Evolutionary conservation across 768 basidiomycete genomes (phyloP), one percentile per base, ranked within the genome.

Genomic region (Phallus indusiatus): DNA sequence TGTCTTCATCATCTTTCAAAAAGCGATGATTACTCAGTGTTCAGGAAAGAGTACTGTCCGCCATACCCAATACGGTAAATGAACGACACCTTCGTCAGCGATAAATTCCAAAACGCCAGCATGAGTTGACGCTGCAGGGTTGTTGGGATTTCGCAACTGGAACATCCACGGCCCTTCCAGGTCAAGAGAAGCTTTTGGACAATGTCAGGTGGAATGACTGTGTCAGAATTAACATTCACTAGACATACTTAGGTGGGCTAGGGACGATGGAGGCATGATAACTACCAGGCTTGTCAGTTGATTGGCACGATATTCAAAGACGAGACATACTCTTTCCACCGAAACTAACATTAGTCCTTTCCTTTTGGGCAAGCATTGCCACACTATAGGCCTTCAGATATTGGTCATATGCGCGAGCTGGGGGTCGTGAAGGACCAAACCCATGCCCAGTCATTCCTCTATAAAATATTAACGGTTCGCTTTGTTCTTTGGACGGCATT

Each of bases 101-200:
- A 97, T 97, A 73, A 99, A 99, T 69, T 99, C 96, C 28, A 99
- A 81, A 24, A 99, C 96, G 76, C 96, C 96, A 1, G 90, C 90
- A 69, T 99, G 92, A 1, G 96, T 98, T 20, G 82, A 94, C 56
- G 81, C 88, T 35, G 83, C 90, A 54, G 80, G 78, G 74, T 88
- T 94, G 75, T 74, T 53, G 0, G 96, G 95, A 72, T 98, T 98
- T 53, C 90, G 86, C 54, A 99, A 78, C 63, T 95, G 86, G 70
- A 99, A 99, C 78, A 89, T 92, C 94, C 94, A 96, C 0, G 96
- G 96, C 0, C 80, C 79, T 61, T 91, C 87, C 48, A 99, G 78
- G 66, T 99, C 94, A 53, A 98, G 80, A 42, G 80, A 80, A 0
- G 92, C 76, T 78, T 62, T 36, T 17, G 52, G 35, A 57, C 37